phyloP scores from a whole-genome alignment of 495 filamentous ascomycete species.

The Pseudoneurospora amorphoporcata region DNA sequence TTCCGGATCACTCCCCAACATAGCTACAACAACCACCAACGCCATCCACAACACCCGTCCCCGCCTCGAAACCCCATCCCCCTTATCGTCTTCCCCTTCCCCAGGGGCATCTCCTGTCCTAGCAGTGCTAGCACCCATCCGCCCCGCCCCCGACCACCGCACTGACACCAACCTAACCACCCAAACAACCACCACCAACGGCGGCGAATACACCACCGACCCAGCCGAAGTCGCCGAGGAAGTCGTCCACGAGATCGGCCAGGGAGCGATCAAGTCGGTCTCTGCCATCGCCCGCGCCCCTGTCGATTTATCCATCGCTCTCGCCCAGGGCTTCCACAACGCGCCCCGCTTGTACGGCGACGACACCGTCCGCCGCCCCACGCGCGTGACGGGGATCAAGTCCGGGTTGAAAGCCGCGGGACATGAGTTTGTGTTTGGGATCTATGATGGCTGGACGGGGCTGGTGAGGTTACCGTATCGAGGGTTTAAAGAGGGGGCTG shows the following conservation, averaged over 20 bases:
- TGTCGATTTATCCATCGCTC: conserved; percentile 60
- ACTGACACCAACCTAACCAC: conserved; percentile 8
- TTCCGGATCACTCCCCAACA: neutral
- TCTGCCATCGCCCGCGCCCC: conserved; percentile 39
- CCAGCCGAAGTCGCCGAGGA: conserved; percentile 28
- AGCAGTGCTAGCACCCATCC: neutral
- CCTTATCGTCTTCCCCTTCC: neutral
- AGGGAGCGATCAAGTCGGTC: conserved; percentile 37
- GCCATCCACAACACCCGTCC: conserved; percentile 1
- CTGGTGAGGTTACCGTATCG: conserved; percentile 54
- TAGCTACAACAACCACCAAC: conserved; percentile 14
- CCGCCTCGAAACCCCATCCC: neutral
- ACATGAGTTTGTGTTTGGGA: conserved; percentile 57
- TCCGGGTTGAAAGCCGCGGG: conserved; percentile 58
- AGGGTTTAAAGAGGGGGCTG: conserved; percentile 22
- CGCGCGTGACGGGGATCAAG: conserved; percentile 54
- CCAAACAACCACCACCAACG: conserved; percentile 11
- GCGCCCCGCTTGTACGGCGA: conserved; percentile 67
- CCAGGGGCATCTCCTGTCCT: neutral
- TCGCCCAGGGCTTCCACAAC: conserved; percentile 77
- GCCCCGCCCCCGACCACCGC: neutral
- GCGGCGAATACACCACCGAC: conserved; percentile 16
- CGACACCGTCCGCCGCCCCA: conserved; percentile 33
- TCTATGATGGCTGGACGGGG: conserved; percentile 65
- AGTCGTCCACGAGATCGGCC: conserved; percentile 31